phyloP scores from a whole-genome alignment of 2,329 filamentous ascomycete genomes.

The Gliomastix tumulicola region DNA sequence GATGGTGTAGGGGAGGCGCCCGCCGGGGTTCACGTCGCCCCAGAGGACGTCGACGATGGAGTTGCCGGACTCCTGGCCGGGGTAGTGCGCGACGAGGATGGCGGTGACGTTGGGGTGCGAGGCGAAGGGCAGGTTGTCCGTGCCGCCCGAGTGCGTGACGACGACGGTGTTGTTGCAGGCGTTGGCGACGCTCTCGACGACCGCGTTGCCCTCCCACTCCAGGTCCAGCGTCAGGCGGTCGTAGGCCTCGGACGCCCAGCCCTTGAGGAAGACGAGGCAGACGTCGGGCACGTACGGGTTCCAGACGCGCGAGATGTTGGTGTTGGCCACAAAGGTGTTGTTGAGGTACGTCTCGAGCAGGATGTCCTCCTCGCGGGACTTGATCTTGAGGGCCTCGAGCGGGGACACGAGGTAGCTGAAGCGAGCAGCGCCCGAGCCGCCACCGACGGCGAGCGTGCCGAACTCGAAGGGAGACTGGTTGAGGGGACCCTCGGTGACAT shows the following conservation, averaged over 20 bases:
- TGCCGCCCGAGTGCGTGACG: constrained; percentile 61
- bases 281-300: constrained; percentile 48
- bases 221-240: constrained; percentile 48
- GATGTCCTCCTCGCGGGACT: constrained; percentile 34
- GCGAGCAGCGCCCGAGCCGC: constrained; percentile 38
- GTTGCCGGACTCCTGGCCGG: constrained; percentile 64
- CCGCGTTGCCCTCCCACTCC: constrained; percentile 52
- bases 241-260: constrained; percentile 59
- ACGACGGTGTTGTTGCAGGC: constrained; percentile 60
- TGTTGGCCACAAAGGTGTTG: constrained; percentile 34
- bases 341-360: constrained; percentile 38
- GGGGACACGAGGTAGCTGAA: constrained; percentile 27
- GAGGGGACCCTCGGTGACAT: constrained; percentile 55
- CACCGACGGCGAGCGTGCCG: constrained; percentile 50
- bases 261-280: constrained; percentile 59
- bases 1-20: constrained; percentile 67
- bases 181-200: constrained; percentile 55
- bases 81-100: constrained; percentile 62
- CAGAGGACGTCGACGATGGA: constrained; percentile 62
- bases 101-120: constrained; percentile 60
- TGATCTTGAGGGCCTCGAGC: constrained; percentile 33
- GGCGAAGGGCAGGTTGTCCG: constrained; percentile 61
- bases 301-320: constrained; percentile 36
- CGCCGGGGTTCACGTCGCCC: constrained; percentile 60
- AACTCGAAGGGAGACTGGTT: constrained; percentile 58